Conservation (phyloP, 2,329 filamentous ascomycete genomes). For the Pleoardoris graminearum region DNA sequence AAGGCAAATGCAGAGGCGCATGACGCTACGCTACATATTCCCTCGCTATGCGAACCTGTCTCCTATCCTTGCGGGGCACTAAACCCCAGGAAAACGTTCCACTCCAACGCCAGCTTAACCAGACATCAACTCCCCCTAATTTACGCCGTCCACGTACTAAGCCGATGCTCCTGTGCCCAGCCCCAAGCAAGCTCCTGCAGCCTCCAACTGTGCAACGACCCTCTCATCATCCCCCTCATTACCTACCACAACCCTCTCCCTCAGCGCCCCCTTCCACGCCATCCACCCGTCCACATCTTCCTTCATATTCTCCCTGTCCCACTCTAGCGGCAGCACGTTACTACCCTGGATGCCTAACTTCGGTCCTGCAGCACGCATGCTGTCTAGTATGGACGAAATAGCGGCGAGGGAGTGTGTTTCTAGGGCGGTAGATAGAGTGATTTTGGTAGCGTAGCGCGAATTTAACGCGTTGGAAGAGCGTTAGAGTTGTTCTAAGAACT, state of each 20-base stretch:
- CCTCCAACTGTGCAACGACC: constrained; percentile 57
- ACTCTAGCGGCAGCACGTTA: constrained; percentile 72
- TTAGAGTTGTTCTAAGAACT: constrained; percentile 77
- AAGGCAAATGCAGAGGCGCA: no score
- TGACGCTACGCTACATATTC: no score
- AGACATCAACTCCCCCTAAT: no score
- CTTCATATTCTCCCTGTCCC: constrained; percentile 71
- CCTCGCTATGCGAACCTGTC: no score
- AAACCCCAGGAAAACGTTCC: no score
- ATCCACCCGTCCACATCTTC: constrained; percentile 87
- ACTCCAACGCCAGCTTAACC: no score
- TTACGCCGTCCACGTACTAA: no score
- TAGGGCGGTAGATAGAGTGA: constrained; percentile 79
- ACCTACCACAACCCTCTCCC: constrained; percentile 70
- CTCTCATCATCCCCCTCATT: constrained; percentile 77
- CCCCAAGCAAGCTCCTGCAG: constrained; percentile 43
- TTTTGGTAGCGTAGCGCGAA: constrained; percentile 55
- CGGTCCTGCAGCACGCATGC: constrained; percentile 58
- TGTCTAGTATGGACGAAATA: constrained; percentile 72
- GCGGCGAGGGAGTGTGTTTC: constrained; percentile 74
- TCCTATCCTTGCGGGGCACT: no score
- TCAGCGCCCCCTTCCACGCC: constrained; percentile 67
- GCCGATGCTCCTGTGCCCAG: no score
- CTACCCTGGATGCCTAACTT: constrained; percentile 55
- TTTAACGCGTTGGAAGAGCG: constrained; percentile 75